Conservation (phyloP, 257 asterid genomes). For the Nemophila menziesii region DNA sequence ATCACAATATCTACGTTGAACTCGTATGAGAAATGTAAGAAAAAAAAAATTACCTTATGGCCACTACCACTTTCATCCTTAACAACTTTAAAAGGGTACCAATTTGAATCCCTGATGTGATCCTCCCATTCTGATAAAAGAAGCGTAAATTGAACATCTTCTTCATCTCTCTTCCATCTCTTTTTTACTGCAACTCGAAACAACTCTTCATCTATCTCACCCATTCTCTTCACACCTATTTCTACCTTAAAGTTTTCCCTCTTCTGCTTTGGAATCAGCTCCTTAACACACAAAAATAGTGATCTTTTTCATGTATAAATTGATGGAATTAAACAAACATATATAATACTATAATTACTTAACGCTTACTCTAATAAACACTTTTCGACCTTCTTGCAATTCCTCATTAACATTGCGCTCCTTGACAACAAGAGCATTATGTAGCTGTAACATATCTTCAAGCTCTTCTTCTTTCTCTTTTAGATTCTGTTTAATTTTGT, state of each 20-base stretch:
- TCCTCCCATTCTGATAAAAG: conserved; percentile 13
- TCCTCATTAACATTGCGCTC: conserved; percentile 10
- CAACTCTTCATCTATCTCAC: conserved; percentile 5
- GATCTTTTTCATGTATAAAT: neutral
- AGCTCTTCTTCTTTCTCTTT: conserved; percentile 14
- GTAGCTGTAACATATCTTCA: neutral
- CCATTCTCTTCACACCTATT: conserved; percentile 16
- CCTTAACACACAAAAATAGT: neutral
- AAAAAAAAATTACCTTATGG: too few relatives aligned
- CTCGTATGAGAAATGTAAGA: neutral
- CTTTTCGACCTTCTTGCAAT: conserved; percentile 13
- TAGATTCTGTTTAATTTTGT: neutral
- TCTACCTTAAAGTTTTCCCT: neutral
- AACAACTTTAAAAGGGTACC: conserved; percentile 14
- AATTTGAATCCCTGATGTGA: neutral
- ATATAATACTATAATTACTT: neutral
- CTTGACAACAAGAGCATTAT: conserved; percentile 3
- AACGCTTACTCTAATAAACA: conserved; percentile 7
- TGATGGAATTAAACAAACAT: neutral
- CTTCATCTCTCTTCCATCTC: neutral
- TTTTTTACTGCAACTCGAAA: conserved; percentile 6
- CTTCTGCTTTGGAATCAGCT: neutral
- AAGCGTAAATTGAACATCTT: conserved; percentile 2
- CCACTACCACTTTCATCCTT: too few relatives aligned
- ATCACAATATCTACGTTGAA: neutral